Base-by-base conservation (phyloP, 1,284 basidiomycete genomes). In the Leccinum fallax region DNA sequence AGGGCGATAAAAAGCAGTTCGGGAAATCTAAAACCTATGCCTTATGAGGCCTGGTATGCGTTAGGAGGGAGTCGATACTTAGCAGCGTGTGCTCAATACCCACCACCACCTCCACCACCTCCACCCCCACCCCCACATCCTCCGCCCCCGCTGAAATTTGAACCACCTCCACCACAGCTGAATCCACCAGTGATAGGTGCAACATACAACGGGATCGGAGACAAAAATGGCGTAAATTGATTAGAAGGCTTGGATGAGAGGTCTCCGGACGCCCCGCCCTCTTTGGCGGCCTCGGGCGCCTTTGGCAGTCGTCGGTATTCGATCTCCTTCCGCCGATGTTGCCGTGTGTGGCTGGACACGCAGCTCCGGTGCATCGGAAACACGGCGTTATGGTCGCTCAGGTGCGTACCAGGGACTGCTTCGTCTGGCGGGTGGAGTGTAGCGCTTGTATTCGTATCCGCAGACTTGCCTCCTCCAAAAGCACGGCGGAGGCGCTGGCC, bases 341-440 rank as follows among this genome's bases (percentile, higher is more conserved):
- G 61, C 3, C 74, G 71, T 2, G 65, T 67, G 0, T 53, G 60
- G 43, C 21, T 64, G 55, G 65, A 62, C 8, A 57, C 16, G 0
- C 43, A 43, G 24, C 61, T 70, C 36, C 66, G 55, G 11, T 74
- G 71, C 48, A 72, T 65, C 8, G 74, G 69, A 49, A 71, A 76
- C 7, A 81, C 79, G 0, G 79, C 74, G 54, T 81, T 83, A 66
- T 82, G 81, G 63, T 83, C 79, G 62, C 79, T 79, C 5, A 80
- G 73, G 59, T 83, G 81, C 0, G 80, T 82, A 1, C 76, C 78
- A 0, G 71, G 67, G 10, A 70, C 66, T 36, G 77, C 76, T 1
- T 67, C 66, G 9, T 68, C 66, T 0, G 63, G 62, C 19, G 73
- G 66, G 13, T 9, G 55, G 2, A 70, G 64, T 7, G 75, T 21